Evolutionary conservation across 2,329 filamentous ascomycete species (phyloP).

Genomic region (Apiospora sp.): DNA sequence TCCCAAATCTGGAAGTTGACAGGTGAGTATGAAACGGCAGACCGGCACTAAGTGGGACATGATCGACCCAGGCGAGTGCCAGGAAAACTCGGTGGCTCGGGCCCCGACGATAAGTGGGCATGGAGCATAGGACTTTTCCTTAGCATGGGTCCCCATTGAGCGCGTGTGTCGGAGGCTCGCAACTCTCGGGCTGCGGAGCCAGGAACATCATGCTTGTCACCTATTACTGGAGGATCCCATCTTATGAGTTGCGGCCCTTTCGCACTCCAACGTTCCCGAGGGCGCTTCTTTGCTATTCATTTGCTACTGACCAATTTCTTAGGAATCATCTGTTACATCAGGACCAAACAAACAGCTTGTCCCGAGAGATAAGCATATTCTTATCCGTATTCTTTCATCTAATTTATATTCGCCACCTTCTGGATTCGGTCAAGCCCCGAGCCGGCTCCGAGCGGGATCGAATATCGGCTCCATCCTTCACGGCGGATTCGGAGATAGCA

Average conservation of each 20-base stretch:
- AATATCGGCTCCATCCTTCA: neutral
- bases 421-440: neutral
- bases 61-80: neutral
- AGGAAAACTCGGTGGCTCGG: constrained; percentile 8
- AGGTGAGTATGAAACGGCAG: constrained; percentile 9
- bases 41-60: neutral
- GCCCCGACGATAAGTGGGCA: neutral
- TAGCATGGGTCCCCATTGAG: neutral
- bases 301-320: neutral
- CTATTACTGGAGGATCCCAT: constrained; percentile 6
- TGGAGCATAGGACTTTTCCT: neutral
- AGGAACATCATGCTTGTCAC: neutral
- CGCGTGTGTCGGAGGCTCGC: constrained; percentile 2
- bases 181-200: constrained; percentile 5
- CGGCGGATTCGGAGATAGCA: constrained; percentile 17
- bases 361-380: neutral
- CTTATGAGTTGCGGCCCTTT: constrained; percentile 21
- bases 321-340: neutral
- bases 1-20: neutral
- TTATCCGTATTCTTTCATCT: neutral
- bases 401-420: neutral
- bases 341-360: neutral
- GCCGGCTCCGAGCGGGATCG: neutral
- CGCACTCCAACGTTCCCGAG: constrained; percentile 10
- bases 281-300: constrained; percentile 1